Evolutionary conservation across 768 basidiomycete species (phyloP).

Genomic region (Agrocybe chaxingu): DNA sequence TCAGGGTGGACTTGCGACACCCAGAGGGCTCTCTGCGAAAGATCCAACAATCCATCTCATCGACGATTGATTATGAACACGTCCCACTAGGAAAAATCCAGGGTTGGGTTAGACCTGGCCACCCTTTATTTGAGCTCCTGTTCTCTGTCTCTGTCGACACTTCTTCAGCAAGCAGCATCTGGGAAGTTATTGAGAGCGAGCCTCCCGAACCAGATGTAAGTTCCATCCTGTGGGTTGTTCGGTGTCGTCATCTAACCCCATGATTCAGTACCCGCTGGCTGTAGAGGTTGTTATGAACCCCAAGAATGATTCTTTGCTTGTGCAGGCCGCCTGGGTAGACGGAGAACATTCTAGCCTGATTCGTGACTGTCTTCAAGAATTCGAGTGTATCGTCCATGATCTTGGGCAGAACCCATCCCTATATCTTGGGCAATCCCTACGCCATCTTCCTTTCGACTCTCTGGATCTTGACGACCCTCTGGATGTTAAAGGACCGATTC

Average conservation of each 20-base stretch:
- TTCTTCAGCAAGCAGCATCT: slow-evolving; percentile 14
- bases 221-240: neutral
- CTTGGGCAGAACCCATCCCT: slow-evolving; percentile 5
- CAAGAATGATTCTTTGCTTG: slow-evolving; percentile 14
- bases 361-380: slow-evolving; percentile 16
- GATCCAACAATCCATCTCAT: slow-evolving; percentile 24
- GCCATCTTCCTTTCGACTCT: neutral
- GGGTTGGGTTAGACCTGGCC: slow-evolving; percentile 28
- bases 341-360: slow-evolving; percentile 9
- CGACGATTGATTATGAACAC: slow-evolving; percentile 28
- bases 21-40: slow-evolving; percentile 14
- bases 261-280: slow-evolving; percentile 25
- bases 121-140: slow-evolving; percentile 25
- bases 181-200: slow-evolving; percentile 25
- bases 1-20: slow-evolving; percentile 22
- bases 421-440: slow-evolving; percentile 6
- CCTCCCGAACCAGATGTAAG: slow-evolving; percentile 31
- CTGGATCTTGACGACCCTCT: neutral
- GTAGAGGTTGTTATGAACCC: slow-evolving; percentile 27
- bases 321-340: slow-evolving; percentile 26
- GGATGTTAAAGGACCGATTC: neutral
- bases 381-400: slow-evolving; percentile 19
- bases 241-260: neutral
- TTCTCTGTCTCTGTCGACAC: slow-evolving; percentile 29
- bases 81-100: slow-evolving; percentile 28